Evolutionary conservation across 2,329 filamentous ascomycete genomes (phyloP), one percentile per base, ranked within the genome.

Genomic region (Lachnellula cervina): DNA sequence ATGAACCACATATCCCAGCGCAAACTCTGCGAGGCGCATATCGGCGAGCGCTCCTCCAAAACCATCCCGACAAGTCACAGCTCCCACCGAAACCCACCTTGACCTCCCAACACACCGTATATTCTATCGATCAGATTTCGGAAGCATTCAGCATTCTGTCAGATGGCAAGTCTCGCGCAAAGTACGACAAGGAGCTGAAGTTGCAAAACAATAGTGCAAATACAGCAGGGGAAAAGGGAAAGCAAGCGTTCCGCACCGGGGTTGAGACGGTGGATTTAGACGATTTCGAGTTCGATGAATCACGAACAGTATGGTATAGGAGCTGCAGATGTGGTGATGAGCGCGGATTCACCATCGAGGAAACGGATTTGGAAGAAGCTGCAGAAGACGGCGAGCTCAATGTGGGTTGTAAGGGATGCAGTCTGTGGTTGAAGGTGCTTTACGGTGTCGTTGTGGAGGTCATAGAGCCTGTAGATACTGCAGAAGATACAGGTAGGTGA

Each of bases 381-480:
- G 77, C 75, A 46, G 79, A 81, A 50, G 74, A 80, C 59, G 80
- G 83, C 8, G 81, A 84, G 66, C 69, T 87, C 47, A 75, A 86
- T 68, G 83, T 88, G 42, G 84, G 81, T 11, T 88, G 84, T 64
- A 74, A 76, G 54, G 84, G 86, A 63, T 88, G 84, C 62, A 87
- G 84, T 66, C 72, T 88, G 46, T 87, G 83, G 83, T 68, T 87
- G 51, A 78, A 79, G 54, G 82, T 88, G 38, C 76, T 83, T 50
- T 88, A 87, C 73, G 81, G 80, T 8, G 75, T 84, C 14, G 70
- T 82, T 28, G 77, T 74, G 49, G 67, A 66, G 52, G 56, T 47
- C 8, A 23, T 43, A 19, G 4, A 53, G 55, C 46, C 37, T 49
- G 56, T 7, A 58, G 58, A 21, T 55, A 54, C 14, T 19, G 38